phyloP scores from a whole-genome alignment of 164 flowering plant species.

The Akebia trifoliata region DNA sequence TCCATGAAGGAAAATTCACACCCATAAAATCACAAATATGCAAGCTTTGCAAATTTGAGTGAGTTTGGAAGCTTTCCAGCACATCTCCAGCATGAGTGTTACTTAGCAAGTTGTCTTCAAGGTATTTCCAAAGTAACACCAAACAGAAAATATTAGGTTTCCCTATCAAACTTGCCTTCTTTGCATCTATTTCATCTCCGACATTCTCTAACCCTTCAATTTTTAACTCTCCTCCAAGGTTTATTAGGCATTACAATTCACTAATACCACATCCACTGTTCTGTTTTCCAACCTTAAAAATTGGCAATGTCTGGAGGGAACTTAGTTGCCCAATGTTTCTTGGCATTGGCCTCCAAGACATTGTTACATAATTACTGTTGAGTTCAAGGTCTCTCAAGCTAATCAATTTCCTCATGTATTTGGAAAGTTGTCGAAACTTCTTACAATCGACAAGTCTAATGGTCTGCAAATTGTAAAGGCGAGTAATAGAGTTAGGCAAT shows the following conservation, averaged over 20 bases:
- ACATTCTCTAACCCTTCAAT: constrained; percentile 5
- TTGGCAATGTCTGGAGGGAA: constrained; percentile 14
- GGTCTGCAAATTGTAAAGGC: background rate
- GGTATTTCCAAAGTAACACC: constrained; percentile 4
- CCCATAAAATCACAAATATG: background rate
- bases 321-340: background rate
- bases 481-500: background rate
- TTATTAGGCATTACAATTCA: constrained; percentile 5
- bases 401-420: background rate
- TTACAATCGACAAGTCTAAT: background rate
- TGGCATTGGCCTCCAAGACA: too few relatives aligned
- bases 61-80: constrained; percentile 16
- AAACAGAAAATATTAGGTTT: background rate
- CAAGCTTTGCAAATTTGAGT: constrained; percentile 4
- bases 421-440: background rate
- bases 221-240: constrained; percentile 6
- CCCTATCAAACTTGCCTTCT: constrained; percentile 1
- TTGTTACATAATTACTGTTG: background rate
- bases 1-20: constrained; percentile 2
- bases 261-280: background rate
- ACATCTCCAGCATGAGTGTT: background rate
- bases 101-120: background rate
- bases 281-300: constrained; percentile 2
- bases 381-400: background rate
- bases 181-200: background rate